phyloP scores from a whole-genome alignment of 768 basidiomycete species.

The Cubamyces lactineus region DNA sequence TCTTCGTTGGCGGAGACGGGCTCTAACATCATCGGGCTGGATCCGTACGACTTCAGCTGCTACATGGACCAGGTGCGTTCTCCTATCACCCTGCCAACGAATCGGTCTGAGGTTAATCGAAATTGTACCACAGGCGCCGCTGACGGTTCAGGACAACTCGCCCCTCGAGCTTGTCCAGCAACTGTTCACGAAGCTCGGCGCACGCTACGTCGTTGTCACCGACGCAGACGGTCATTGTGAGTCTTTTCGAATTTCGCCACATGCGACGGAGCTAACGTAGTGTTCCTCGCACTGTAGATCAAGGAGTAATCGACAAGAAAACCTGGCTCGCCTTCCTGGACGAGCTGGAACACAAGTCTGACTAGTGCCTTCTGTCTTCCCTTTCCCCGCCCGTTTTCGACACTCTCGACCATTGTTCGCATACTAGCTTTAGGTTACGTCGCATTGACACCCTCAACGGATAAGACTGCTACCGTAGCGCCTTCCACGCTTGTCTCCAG shows the following conservation, averaged over 20 bases:
- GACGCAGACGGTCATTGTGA: conserved; percentile 83
- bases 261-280: neutral
- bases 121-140: conserved; percentile 63
- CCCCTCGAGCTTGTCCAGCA: conserved; percentile 93
- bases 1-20: conserved; percentile 58
- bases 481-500: neutral
- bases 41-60: conserved; percentile 79
- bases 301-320: conserved; percentile 94
- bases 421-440: neutral
- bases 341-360: conserved; percentile 56
- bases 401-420: neutral
- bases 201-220: conserved; percentile 84
- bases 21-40: conserved; percentile 35
- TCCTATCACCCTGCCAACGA: neutral
- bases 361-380: neutral
- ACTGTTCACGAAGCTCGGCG: conserved; percentile 92
- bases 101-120: neutral
- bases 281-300: conserved; percentile 50
- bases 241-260: conserved; percentile 30
- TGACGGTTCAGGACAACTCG: conserved; percentile 81
- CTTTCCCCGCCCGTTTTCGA: neutral
- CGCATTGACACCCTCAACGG: neutral
- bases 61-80: conserved; percentile 86
- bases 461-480: neutral
- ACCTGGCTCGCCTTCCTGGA: conserved; percentile 88